A percentile compares a stretch with the other conserved stretches of the same genome.
phyloP scores from a whole-genome alignment of 2,329 filamentous ascomycete species.

The Colletotrichum truncatum region DNA sequence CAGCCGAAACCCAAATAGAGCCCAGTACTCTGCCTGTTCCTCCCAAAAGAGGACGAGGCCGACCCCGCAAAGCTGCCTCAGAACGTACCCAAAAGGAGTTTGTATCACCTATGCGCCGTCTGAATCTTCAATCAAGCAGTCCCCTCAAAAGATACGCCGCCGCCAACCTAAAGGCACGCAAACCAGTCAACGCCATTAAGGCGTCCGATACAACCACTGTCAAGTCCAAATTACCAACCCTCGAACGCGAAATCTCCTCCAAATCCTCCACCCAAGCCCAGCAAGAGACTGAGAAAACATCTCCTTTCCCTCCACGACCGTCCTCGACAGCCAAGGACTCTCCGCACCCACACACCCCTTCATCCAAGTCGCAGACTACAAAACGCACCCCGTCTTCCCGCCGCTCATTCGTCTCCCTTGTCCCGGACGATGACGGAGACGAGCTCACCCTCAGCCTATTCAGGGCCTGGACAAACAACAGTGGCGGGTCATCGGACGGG shows the following conservation, averaged over 20 bases:
- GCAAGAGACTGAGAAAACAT: too few species aligned
- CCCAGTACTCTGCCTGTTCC: not conserved
- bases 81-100: not conserved
- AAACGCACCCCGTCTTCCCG: constrained; percentile 37
- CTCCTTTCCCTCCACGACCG: not conserved
- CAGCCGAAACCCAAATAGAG: not conserved
- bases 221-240: too few species aligned
- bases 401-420: constrained; percentile 52
- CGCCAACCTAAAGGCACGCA: not conserved
- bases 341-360: not conserved
- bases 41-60: not conserved
- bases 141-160: not conserved
- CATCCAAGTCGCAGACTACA: not conserved
- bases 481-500: not conserved
- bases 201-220: too few species aligned
- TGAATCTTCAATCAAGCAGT: constrained; percentile 12
- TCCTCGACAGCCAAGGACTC: not conserved
- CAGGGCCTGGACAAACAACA: constrained; percentile 32
- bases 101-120: not conserved
- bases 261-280: too few species aligned
- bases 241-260: too few species aligned
- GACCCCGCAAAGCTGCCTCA: not conserved
- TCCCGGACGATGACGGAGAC: constrained; percentile 48
- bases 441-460: constrained; percentile 47
- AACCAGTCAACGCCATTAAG: not conserved